Evolutionary conservation across 2,329 filamentous ascomycete genomes (phyloP).

Genomic region (Epichloe coenophiala): DNA sequence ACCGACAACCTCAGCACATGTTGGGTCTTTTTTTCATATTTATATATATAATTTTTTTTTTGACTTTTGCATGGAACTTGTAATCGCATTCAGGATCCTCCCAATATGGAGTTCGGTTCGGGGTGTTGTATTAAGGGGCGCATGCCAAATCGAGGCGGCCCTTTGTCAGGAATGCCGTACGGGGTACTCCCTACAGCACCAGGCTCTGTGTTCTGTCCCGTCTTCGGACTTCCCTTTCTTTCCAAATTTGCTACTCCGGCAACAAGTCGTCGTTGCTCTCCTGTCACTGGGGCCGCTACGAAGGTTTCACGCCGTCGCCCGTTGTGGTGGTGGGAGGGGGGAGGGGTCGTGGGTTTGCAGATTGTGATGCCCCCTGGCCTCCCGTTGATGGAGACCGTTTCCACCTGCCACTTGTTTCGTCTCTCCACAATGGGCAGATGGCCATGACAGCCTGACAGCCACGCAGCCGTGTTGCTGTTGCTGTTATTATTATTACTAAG

Average conservation of each 20-base stretch:
- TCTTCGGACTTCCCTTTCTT: no score
- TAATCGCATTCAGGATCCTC: no score
- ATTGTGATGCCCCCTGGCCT: neutral
- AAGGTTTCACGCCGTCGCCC: neutral
- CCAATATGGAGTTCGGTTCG: no score
- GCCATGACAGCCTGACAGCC: neutral
- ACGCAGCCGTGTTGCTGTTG: neutral
- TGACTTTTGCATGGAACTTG: no score
- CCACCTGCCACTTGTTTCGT: slow-evolving; percentile 1
- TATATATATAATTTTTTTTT: no score
- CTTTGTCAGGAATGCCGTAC: neutral
- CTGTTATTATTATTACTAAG: no score
- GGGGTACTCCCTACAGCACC: no score
- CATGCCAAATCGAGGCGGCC: slow-evolving; percentile 2
- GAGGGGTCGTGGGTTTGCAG: neutral
- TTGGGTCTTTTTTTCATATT: no score
- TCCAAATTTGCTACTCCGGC: neutral
- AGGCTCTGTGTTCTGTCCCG: no score
- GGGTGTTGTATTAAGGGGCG: neutral
- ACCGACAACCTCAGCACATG: no score
- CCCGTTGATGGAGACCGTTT: slow-evolving; percentile 1
- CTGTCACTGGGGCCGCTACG: neutral
- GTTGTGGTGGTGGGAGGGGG: neutral
- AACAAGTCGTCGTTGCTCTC: neutral
- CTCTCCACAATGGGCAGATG: neutral